Percentiles rank a stretch among this genome's conserved stretches.
These are phyloP conservation scores for Aspergillus heteromorphus DNA, from an alignment of 495 filamentous ascomycete genomes.

Conservation along the genomic window DNA sequence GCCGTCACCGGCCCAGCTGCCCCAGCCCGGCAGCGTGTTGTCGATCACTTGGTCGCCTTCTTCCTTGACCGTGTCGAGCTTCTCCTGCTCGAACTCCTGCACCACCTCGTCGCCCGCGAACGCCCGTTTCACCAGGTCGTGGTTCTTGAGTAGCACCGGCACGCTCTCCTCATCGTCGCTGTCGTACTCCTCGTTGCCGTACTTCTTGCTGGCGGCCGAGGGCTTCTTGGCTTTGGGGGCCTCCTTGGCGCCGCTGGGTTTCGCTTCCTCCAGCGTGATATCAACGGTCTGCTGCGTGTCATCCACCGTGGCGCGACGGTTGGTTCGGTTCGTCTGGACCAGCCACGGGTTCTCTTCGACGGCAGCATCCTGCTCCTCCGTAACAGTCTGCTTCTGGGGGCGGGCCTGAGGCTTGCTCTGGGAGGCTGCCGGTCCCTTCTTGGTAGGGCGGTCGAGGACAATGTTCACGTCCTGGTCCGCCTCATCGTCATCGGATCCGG, in stretches of 20 bases:
- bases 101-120: slow-evolving; percentile 91
- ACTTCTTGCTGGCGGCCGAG: slow-evolving; percentile 12
- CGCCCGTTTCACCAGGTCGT: slow-evolving; percentile 74
- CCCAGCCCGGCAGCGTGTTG: slow-evolving; percentile 88
- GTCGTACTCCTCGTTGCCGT: slow-evolving; percentile 28
- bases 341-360: slow-evolving; percentile 49
- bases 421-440: slow-evolving; percentile 17
- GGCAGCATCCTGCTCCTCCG: slow-evolving; percentile 17
- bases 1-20: slow-evolving; percentile 80
- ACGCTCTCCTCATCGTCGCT: slow-evolving; percentile 54
- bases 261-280: slow-evolving; percentile 30
- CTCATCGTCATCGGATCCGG: slow-evolving; percentile 48
- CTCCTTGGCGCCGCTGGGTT: slow-evolving; percentile 19
- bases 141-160: slow-evolving; percentile 66
- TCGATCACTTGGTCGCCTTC: slow-evolving; percentile 84
- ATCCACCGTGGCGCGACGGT: slow-evolving; percentile 28
- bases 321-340: slow-evolving; percentile 34
- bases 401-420: slow-evolving; percentile 17
- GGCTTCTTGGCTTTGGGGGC: slow-evolving; percentile 15
- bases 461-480: slow-evolving; percentile 24
- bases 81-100: slow-evolving; percentile 75
- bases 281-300: slow-evolving; percentile 35
- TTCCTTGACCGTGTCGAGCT: slow-evolving; percentile 62
- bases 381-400: slow-evolving; percentile 14
- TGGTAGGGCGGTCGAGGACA: slow-evolving; percentile 17